Percentiles rank a stretch among this genome's conserved stretches.
These are phyloP conservation scores for Cadophora gregata DNA, from an alignment of 2,329 filamentous ascomycete species.

Conservation along the genomic window DNA sequence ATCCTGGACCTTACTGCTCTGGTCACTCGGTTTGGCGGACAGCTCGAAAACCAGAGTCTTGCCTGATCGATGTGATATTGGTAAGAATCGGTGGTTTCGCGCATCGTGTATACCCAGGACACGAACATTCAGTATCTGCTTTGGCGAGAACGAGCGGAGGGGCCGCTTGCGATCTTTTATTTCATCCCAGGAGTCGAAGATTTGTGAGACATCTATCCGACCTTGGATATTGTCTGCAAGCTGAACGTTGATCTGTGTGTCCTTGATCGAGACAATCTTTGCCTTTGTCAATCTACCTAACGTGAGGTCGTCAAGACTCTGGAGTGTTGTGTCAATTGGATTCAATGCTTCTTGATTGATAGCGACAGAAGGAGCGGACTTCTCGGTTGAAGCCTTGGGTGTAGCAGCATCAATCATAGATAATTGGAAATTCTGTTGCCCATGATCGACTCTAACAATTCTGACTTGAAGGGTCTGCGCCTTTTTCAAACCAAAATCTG, in stretches of 20 bases:
- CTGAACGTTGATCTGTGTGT: conserved; percentile 90
- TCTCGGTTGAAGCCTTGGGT: conserved; percentile 50
- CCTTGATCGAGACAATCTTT: conserved; percentile 82
- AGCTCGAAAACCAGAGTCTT: conserved; percentile 85
- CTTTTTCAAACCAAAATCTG: conserved; percentile 80
- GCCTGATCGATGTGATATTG: conserved; percentile 82
- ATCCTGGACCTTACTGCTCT: conserved; percentile 59
- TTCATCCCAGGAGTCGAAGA: conserved; percentile 87
- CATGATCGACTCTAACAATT: conserved; percentile 74
- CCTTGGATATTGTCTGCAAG: conserved; percentile 88
- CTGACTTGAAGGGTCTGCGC: conserved; percentile 77
- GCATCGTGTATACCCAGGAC: conserved; percentile 90
- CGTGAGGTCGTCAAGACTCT: conserved; percentile 72
- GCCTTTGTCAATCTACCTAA: conserved; percentile 78
- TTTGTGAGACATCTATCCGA: conserved; percentile 89
- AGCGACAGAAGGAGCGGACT: conserved; percentile 40
- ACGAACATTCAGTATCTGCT: conserved; percentile 74
- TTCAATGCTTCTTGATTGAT: conserved; percentile 56
- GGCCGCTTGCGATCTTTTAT: conserved; percentile 84
- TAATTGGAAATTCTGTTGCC: conserved; percentile 71
- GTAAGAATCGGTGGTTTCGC: conserved; percentile 87
- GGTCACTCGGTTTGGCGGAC: conserved; percentile 73
- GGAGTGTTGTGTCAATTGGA: conserved; percentile 68
- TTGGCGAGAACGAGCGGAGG: conserved; percentile 73
- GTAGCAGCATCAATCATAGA: conserved; percentile 61